Conservation (phyloP, 225 moss, liverwort and hornwort genomes). For the Bryoerythrophyllum caledonicum region DNA sequence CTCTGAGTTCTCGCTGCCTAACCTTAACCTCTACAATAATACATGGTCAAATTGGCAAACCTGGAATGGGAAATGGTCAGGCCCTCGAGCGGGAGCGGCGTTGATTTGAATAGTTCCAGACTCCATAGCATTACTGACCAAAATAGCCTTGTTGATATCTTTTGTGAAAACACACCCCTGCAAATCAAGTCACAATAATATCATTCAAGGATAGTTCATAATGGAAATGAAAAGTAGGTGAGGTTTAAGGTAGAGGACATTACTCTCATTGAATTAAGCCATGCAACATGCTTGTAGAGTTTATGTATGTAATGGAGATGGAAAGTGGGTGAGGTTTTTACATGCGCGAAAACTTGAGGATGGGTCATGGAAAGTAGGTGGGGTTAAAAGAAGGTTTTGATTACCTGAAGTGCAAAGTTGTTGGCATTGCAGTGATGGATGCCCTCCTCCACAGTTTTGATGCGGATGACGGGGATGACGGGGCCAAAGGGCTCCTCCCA, state of each 20-base stretch:
- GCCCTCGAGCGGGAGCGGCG: slow-evolving; percentile 48
- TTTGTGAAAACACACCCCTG: slow-evolving; percentile 49
- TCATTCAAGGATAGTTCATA: neutral
- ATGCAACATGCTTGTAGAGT: no score
- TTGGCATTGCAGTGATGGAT: slow-evolving; percentile 55
- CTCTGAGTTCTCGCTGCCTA: no score
- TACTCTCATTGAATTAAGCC: no score
- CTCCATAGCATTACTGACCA: slow-evolving; percentile 53
- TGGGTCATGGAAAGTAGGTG: neutral
- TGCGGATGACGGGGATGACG: slow-evolving; percentile 46
- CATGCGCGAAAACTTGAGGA: neutral
- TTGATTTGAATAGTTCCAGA: slow-evolving; percentile 51
- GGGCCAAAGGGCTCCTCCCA: slow-evolving; percentile 59
- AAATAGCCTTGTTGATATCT: slow-evolving; percentile 47
- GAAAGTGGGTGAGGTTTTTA: no score
- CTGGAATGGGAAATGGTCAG: slow-evolving; percentile 57
- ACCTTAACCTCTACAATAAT: neutral
- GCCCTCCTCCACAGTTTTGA: slow-evolving; percentile 53
- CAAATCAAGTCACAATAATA: neutral
- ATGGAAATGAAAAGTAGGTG: no score
- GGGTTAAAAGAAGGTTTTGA: no score
- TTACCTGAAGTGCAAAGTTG: slow-evolving; percentile 50
- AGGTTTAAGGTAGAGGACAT: no score
- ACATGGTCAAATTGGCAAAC: neutral
- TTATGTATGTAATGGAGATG: no score